Base-by-base conservation (phyloP, 257 asterid species). In the Ajuga chamaepitys region DNA sequence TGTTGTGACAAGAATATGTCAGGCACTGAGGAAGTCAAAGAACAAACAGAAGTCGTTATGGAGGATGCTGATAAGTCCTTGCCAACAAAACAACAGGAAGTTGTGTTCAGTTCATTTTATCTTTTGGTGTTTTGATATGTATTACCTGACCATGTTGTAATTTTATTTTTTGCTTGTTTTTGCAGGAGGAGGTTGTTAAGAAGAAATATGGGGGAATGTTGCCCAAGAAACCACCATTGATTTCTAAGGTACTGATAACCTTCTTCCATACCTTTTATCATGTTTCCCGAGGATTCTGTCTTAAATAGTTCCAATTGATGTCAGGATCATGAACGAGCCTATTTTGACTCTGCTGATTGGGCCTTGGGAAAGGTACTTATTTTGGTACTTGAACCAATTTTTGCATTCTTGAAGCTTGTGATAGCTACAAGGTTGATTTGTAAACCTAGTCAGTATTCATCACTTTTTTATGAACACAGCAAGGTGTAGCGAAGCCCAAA, bases 311-410 rank as follows among this genome's bases (percentile, higher is more conserved):
- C n/a, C 10, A 40, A 59, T 75, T 70, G 26, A 61, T 63, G 55
- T 35, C 83, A 94, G 99, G 99, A 94, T 75, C 99, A 94, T 41
- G 99, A 94, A 62, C 97, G 97, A 56, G 99, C 99, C 51, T 94
- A 85, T 79, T 94, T 94, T 73, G 99, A 94, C 79, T 94, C 99
- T 77, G 99, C 99, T 77, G 99, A 94, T 67, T 94, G 99, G 99
- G 99, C 99, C 76, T 77, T 94, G 75, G 96, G 96, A 55, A 94
- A 94, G 99, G 99, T 94, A 79, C 24, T 70, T 42, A 16, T 50
- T 65, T 69, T 34, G n/a, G n/a, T n/a, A n/a, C n/a, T n/a, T n/a
- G n/a, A n/a, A n/a, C n/a, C n/a, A n/a, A n/a, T 16, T 71, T 37
- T 52, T 30, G 42, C 64, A 26, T n/a, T 35, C 30, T 21, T 22